Evolutionary conservation across 2,329 filamentous ascomycete species (phyloP).

Genomic region (Grosmannia clavigera): DNA sequence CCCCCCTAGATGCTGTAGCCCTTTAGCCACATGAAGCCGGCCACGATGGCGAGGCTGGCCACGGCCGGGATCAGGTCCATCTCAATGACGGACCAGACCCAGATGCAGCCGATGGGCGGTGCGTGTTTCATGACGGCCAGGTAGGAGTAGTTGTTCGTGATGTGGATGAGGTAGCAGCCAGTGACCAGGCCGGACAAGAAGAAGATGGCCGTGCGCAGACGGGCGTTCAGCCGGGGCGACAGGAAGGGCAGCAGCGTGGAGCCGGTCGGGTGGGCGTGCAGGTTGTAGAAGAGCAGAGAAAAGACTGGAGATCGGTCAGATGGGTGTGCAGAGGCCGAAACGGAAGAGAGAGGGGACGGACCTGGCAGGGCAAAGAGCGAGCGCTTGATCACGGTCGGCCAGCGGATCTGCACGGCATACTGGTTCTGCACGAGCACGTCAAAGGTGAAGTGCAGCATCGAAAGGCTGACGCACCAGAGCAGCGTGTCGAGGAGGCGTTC

Average conservation of each 20-base stretch:
- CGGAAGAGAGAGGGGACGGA: constrained; percentile 24
- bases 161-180: constrained; percentile 70
- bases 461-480: constrained; percentile 49
- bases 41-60: constrained; percentile 34
- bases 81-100: constrained; percentile 90
- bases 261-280: constrained; percentile 40
- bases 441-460: constrained; percentile 64
- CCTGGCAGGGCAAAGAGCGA: constrained; percentile 35
- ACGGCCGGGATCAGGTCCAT: constrained; percentile 58
- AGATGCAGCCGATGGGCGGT: constrained; percentile 78
- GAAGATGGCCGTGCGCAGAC: constrained; percentile 50
- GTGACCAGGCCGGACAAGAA: constrained; percentile 44
- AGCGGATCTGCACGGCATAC: constrained; percentile 56
- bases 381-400: constrained; percentile 40
- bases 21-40: constrained; percentile 32
- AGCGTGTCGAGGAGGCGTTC: constrained; percentile 43
- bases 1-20: constrained; percentile 27
- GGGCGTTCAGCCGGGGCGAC: constrained; percentile 30
- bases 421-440: constrained; percentile 71
- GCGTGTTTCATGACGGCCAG: constrained; percentile 84
- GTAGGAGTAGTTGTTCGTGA: constrained; percentile 71
- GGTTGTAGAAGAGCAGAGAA: constrained; percentile 39
- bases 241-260: constrained; percentile 37
- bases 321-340: not conserved
- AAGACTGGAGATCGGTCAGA: constrained; percentile 31